Evolutionary conservation across 768 basidiomycete genomes (phyloP).

Genomic region (Hortiboletus campestris): DNA sequence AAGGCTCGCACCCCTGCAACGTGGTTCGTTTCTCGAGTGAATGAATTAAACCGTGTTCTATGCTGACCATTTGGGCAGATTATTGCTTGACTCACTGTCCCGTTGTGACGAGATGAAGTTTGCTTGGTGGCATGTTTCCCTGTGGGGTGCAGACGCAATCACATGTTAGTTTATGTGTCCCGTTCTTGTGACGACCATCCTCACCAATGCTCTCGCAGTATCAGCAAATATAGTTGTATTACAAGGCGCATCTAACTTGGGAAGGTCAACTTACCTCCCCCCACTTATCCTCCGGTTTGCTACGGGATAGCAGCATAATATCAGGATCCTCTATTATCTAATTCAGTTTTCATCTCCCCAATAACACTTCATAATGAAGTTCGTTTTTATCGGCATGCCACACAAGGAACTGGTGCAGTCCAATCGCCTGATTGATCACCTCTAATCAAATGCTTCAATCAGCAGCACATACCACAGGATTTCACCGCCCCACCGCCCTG

Average conservation of each 20-base stretch:
- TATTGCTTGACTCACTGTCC: background rate
- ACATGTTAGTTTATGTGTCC: background rate
- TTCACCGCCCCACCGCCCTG: constrained; percentile 1
- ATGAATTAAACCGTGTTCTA: background rate
- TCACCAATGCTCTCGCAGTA: constrained; percentile 1
- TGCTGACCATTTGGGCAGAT: constrained; percentile 6
- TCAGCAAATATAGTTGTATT: background rate
- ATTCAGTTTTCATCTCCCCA: background rate
- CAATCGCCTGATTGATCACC: background rate
- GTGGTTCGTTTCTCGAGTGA: constrained; percentile 2
- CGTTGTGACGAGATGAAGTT: constrained; percentile 3
- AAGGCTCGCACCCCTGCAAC: constrained; percentile 1
- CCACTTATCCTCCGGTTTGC: background rate
- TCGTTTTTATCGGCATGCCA: background rate
- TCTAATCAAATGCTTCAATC: background rate
- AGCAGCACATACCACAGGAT: constrained; percentile 12
- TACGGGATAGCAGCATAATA: background rate
- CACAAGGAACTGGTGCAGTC: background rate
- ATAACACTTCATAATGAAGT: background rate
- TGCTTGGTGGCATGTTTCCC: background rate
- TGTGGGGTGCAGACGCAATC: background rate
- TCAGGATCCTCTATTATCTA: background rate
- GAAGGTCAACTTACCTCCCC: background rate
- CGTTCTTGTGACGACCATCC: background rate
- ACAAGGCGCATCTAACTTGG: background rate